phyloP scores from a whole-genome alignment of 1,139 yeast species.

The Taphrina betulina region DNA sequence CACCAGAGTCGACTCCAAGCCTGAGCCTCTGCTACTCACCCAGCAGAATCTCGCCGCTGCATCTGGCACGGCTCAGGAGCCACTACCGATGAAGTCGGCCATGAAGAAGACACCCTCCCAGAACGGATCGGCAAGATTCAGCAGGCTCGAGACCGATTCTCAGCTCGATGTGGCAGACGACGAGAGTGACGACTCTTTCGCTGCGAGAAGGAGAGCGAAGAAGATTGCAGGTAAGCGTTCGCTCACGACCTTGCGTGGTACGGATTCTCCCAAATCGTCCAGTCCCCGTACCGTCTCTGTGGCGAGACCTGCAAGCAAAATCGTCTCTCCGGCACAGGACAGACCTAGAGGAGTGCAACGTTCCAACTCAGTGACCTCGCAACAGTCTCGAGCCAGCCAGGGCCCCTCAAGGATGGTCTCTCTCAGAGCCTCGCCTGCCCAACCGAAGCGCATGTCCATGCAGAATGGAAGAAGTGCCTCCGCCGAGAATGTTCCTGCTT shows the following conservation, averaged over 20 bases:
- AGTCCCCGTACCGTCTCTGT: not conserved
- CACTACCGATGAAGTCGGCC: conserved; percentile 20
- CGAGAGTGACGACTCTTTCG: conserved; percentile 29
- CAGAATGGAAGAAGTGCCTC: not conserved
- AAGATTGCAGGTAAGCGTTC: conserved; percentile 10
- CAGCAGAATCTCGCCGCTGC: conserved; percentile 28
- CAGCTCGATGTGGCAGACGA: conserved; percentile 29
- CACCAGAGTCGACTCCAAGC: too few species aligned
- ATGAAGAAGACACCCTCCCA: conserved; percentile 26
- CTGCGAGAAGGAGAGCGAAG: conserved; percentile 23
- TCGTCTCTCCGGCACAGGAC: too few species aligned
- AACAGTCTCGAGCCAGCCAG: conserved; percentile 12
- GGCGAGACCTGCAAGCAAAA: not conserved
- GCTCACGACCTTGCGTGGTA: conserved; percentile 13
- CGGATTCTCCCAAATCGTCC: not conserved
- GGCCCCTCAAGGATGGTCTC: conserved; percentile 17
- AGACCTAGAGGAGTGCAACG: too few species aligned
- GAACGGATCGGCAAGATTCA: conserved; percentile 20
- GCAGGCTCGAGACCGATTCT: conserved; percentile 16
- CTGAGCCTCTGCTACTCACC: conserved; percentile 18
- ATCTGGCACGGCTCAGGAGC: not conserved
- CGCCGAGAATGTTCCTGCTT: not conserved
- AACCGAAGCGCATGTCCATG: conserved; percentile 4
- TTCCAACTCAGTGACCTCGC: conserved; percentile 10
- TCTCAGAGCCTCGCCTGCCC: not conserved